A percentile compares a stretch with the other conserved stretches of the same genome.
phyloP scores from a whole-genome alignment of 805 yeast genomes.

The Millerago galiae region DNA sequence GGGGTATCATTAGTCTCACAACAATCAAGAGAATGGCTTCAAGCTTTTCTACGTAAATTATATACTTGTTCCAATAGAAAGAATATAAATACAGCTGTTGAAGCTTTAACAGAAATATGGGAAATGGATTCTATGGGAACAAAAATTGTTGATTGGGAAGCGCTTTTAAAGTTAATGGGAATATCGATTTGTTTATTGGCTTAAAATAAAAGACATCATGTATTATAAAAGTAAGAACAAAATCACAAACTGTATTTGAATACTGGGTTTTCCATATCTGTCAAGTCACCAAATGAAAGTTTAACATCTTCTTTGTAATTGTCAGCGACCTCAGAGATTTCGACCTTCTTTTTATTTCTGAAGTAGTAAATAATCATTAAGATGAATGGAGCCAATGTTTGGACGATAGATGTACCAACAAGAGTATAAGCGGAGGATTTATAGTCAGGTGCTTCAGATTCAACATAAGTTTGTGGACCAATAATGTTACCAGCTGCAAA shows the following conservation, averaged over 20 bases:
- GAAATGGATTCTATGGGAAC: not conserved
- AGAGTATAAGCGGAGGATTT: conserved; percentile 1
- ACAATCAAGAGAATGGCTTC: not conserved
- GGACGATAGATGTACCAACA: conserved; percentile 1
- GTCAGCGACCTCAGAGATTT: not conserved
- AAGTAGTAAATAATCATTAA: not conserved
- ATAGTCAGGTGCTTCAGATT: conserved; percentile 54
- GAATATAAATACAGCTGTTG: not conserved
- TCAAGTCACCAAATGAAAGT: conserved; percentile 2
- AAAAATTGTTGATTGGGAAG: not conserved
- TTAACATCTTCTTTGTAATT: not conserved
- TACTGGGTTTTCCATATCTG: conserved; percentile 2
- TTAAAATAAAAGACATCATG: not conserved
- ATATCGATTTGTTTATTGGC: not conserved
- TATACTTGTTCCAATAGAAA: not conserved
- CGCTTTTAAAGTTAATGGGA: not conserved
- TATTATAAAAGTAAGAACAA: not conserved
- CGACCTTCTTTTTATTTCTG: conserved; percentile 1
- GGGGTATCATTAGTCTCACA: not conserved
- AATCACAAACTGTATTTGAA: conserved; percentile 1
- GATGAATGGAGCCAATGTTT: not conserved
- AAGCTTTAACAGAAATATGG: not conserved
- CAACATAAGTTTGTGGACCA: conserved; percentile 67
- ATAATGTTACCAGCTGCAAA: conserved; percentile 64
- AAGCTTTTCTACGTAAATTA: not conserved